Base-by-base conservation (phyloP, 495 filamentous ascomycete genomes). In the Saxophila tyrrhenica region DNA sequence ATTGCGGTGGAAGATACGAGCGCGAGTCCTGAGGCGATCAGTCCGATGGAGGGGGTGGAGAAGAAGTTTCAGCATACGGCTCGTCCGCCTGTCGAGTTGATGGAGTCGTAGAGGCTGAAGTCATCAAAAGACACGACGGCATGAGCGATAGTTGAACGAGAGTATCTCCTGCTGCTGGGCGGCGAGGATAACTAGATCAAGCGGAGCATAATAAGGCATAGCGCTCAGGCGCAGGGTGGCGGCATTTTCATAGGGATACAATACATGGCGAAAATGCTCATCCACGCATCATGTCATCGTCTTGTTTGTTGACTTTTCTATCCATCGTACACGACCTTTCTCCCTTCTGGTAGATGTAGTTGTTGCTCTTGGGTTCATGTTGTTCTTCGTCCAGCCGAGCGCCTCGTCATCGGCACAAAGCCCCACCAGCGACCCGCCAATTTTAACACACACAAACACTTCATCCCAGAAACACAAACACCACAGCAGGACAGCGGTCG, bases 1-100 rank as follows among this genome's bases (percentile, higher is more conserved):
- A 94, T 98, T 23, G 81, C 86, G 58, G 89, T 98, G 5, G 87
- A 94, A 63, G 94, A 97, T 70, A 86, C 85, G 62, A 94, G 79
- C 23, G 76, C 83, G 48, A 76, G 69, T 32, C 75, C 73, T 2
- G 70, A 65, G 13, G 73, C 74, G 35, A 52, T 65, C 69, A 75
- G 54, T 17, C 62, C 65, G 29, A 62, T 66, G 62, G 51, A 76
- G 72, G 59, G 69, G 68, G 56, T 51, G 67, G 45, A 78, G 39
- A 65, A 81, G 50, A 53, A 80, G 55, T 73, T 81, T 60, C 73
- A 79, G 48, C 87, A 94, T 67, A 98, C 92, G 1, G 60, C 82
- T 3, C 75, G 90, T 47, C 92, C 92, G 15, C 92, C 92, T 0
- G 81, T 98, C 1, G 92, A 97, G 71, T 69, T 97, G 68, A 95